Conservation (phyloP, 495 filamentous ascomycete species). For the Mycothermus thermophilus region DNA sequence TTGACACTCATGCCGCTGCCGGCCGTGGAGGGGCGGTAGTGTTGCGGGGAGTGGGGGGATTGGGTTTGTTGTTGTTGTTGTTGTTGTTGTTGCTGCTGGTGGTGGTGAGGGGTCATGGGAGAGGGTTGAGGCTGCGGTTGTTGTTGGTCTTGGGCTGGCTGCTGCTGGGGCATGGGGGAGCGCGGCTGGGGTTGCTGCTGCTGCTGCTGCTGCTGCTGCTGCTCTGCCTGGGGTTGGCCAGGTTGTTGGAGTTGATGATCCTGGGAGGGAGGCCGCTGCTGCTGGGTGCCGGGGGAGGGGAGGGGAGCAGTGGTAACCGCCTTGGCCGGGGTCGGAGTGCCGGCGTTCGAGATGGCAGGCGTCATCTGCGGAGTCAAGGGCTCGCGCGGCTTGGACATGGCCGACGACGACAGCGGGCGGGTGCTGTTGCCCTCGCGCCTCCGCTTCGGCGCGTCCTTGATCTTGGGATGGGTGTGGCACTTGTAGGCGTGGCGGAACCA, state of each 20-base stretch:
- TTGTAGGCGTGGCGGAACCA: slow-evolving; percentile 80
- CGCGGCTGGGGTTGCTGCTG: slow-evolving; percentile 7
- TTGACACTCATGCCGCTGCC: too few relatives aligned
- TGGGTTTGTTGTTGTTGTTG: slow-evolving; percentile 6
- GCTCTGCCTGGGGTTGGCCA: slow-evolving; percentile 5
- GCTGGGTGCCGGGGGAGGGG: slow-evolving; percentile 4
- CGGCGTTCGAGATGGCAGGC: slow-evolving; percentile 20
- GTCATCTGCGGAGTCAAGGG: slow-evolving; percentile 30
- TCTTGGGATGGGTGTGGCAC: slow-evolving; percentile 64
- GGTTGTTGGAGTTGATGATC: slow-evolving; percentile 6
- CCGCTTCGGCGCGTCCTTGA: slow-evolving; percentile 58
- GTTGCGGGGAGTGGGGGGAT: too few relatives aligned
- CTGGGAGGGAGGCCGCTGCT: slow-evolving; percentile 8
- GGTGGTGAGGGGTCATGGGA: too few relatives aligned
- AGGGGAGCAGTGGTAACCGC: not conserved
- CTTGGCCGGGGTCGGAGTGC: slow-evolving; percentile 24
- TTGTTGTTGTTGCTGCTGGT: slow-evolving; percentile 7
- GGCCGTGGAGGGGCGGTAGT: too few relatives aligned
- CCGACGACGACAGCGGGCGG: slow-evolving; percentile 21
- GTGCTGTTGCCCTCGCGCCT: slow-evolving; percentile 49
- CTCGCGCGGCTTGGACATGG: slow-evolving; percentile 25
- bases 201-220: slow-evolving; percentile 18
- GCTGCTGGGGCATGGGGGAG: slow-evolving; percentile 5
- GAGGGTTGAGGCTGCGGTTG: slow-evolving; percentile 6
- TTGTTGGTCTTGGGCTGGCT: slow-evolving; percentile 6